Conservation (phyloP, 106 monocot species). For the Acanthochlamys bracteata region DNA sequence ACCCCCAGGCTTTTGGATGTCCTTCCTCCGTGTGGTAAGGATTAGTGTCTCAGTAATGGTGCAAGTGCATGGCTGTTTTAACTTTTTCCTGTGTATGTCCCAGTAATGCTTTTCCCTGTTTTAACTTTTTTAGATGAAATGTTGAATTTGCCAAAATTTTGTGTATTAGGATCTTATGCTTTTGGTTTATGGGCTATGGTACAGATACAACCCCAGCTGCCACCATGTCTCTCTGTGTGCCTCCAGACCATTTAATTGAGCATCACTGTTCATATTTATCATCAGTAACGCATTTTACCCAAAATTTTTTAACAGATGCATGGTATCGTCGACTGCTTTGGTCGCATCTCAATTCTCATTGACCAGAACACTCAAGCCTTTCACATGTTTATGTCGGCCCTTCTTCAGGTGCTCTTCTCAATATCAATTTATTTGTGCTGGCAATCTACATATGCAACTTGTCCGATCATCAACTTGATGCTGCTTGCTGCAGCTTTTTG, state of each 20-base stretch:
- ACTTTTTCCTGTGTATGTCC: too few species aligned
- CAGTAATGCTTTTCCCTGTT: too few species aligned
- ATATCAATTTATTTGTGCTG: neutral
- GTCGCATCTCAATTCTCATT: slow-evolving; percentile 61
- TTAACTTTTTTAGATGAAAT: too few species aligned
- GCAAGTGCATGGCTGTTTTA: too few species aligned
- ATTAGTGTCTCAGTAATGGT: neutral
- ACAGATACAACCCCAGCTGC: too few species aligned
- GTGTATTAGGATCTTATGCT: too few species aligned
- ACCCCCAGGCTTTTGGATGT: slow-evolving; percentile 92
- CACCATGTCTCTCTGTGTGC: too few species aligned
- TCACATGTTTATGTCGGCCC: slow-evolving; percentile 79
- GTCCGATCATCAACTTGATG: neutral
- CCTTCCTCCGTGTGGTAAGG: slow-evolving; percentile 83
- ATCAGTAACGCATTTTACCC: neutral
- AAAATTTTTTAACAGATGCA: slow-evolving; percentile 42
- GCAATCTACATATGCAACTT: neutral
- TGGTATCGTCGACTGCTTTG: slow-evolving; percentile 84
- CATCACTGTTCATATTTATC: too few species aligned
- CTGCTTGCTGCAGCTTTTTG: slow-evolving; percentile 52
- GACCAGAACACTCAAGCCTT: slow-evolving; percentile 94
- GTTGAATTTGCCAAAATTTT: too few species aligned
- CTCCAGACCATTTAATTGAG: too few species aligned
- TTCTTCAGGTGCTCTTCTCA: slow-evolving; percentile 51
- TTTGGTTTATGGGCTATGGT: too few species aligned